phyloP scores from a whole-genome alignment of 2,329 filamentous ascomycete genomes.

The Beauveria sp. region DNA sequence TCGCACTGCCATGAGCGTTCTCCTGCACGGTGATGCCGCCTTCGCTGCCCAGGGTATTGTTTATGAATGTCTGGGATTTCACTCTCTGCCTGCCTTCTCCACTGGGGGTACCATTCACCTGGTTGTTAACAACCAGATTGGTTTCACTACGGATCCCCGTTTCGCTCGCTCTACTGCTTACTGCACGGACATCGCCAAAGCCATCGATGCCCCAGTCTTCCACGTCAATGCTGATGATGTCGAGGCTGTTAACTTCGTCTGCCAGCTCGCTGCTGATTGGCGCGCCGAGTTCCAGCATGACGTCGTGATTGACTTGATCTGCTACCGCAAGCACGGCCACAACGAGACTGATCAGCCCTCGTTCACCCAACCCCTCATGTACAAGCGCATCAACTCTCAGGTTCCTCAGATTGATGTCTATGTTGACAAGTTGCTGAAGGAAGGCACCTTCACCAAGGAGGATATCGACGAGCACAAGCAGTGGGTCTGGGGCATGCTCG shows the following conservation, averaged over 20 bases:
- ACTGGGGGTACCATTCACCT: slow-evolving; percentile 96
- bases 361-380: slow-evolving; percentile 99
- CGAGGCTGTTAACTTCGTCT: slow-evolving; percentile 96
- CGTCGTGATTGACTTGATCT: slow-evolving; percentile 95
- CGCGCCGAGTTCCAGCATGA: slow-evolving; percentile 98
- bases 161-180: slow-evolving; percentile 96
- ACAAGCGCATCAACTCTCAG: slow-evolving; percentile 90
- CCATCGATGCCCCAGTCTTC: slow-evolving; percentile 96
- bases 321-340: slow-evolving; percentile 98
- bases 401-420: slow-evolving; percentile 84
- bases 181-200: slow-evolving; percentile 98
- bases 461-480: slow-evolving; percentile 99
- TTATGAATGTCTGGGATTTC: slow-evolving; percentile 97
- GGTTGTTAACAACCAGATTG: slow-evolving; percentile 99
- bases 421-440: slow-evolving; percentile 79
- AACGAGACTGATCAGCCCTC: slow-evolving; percentile 99
- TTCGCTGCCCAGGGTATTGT: slow-evolving; percentile 96
- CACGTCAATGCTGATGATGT: slow-evolving; percentile 99
- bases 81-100: slow-evolving; percentile 90
- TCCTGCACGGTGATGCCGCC: slow-evolving; percentile 94
- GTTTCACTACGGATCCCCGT: slow-evolving; percentile 96
- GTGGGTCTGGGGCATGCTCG: slow-evolving; percentile 99
- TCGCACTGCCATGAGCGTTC: slow-evolving; percentile 84
- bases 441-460: slow-evolving; percentile 93
- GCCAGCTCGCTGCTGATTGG: slow-evolving; percentile 95